Evolutionary conservation across 495 filamentous ascomycete species (phyloP), one percentile per base, ranked within the genome.

Genomic region (Filosporella fistucella): DNA sequence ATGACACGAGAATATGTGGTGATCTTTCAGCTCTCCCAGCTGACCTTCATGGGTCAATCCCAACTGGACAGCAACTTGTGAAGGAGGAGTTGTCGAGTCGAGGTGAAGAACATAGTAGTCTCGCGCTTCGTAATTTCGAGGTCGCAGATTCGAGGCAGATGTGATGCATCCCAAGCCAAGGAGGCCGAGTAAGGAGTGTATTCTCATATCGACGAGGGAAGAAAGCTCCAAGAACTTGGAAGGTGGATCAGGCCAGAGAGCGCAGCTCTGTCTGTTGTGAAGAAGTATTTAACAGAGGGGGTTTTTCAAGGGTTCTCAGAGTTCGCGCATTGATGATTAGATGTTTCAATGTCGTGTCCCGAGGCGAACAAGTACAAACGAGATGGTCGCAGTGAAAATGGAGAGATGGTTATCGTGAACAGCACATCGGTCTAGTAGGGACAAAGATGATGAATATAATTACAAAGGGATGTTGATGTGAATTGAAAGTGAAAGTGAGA

Each of bases 41-140:
- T 75, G 74, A 18, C 93, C 93, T 61, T 96, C 93, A 62, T 95
- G 84, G 32, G 78, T 72, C 24, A 95, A 75, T 20, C 86, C 88
- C 23, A 98, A 69, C 14, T 76, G 69, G 14, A 72, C 66, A 12
- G 93, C 89, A 43, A 97, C 69, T n/a, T 85, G 69, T 24, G 75
- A 64, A 20, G 94, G 93, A 3, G 62, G 25, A 20, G 52, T 51
- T 44, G 57, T 67, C 66, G 14, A 71, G 68, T 45, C 73, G 75
- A 55, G 87, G 72, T 56, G 88, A 80, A 55, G 65, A 44, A 85
- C 86, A 61, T 91, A 89, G 65, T 86, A 90, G 57, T 91, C 85
- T 66, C 64, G 67, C 61, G 61, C 45, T 28, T 57, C 67, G 67
- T 63, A 74, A 60, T 56, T 54, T 67, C 48, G 71, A 66, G 49